A percentile compares a stretch with the other conserved stretches of the same genome.
phyloP scores from a whole-genome alignment of 2,329 filamentous ascomycete genomes.

The Helminthosporium solani region DNA sequence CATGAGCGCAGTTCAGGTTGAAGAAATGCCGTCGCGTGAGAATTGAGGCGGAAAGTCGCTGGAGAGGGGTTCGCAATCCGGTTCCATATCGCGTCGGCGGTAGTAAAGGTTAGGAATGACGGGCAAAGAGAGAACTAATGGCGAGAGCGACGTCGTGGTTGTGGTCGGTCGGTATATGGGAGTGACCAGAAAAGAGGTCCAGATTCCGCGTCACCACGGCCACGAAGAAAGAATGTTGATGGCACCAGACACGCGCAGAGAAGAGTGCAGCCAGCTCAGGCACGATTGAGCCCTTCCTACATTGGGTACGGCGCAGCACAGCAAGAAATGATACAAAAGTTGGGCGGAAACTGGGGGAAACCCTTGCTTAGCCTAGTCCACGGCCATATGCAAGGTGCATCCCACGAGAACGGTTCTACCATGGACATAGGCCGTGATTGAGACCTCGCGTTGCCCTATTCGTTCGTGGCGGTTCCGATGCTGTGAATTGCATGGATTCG shows the following conservation, averaged over 20 bases:
- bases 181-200: slow-evolving; percentile 21
- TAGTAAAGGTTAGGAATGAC: background rate
- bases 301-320: background rate
- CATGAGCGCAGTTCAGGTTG: slow-evolving; percentile 8
- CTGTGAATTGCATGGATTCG: slow-evolving; percentile 14
- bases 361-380: no score
- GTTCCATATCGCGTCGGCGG: slow-evolving; percentile 33
- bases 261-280: no score
- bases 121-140: background rate
- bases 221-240: slow-evolving; percentile 4
- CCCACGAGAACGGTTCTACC: slow-evolving; percentile 1
- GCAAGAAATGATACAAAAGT: background rate
- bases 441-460: background rate
- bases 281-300: background rate
- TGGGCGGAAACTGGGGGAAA: slow-evolving; percentile 1
- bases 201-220: slow-evolving; percentile 21
- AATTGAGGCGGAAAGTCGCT: slow-evolving; percentile 39
- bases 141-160: background rate
- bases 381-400: no score
- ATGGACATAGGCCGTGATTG: background rate
- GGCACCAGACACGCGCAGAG: background rate
- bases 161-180: background rate
- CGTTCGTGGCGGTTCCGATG: slow-evolving; percentile 1
- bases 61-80: slow-evolving; percentile 36
- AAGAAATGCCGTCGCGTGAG: slow-evolving; percentile 14